Percentiles rank a stretch among this genome's conserved stretches.
phyloP scores from a whole-genome alignment of 1,284 basidiomycete genomes.

The Heliocybe sulcata region DNA sequence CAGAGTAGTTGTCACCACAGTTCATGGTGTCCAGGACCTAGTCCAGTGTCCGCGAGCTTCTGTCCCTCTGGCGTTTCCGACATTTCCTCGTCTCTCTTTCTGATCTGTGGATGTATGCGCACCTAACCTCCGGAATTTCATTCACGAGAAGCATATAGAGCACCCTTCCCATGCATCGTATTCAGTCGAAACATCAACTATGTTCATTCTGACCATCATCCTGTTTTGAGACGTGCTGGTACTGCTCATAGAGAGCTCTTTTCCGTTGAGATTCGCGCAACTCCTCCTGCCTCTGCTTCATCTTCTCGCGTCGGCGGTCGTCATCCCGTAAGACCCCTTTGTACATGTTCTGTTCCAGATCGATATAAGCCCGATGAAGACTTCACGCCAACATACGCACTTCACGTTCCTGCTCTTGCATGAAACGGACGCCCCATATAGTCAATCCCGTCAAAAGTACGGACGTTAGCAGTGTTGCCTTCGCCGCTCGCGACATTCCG shows the following conservation, averaged over 20 bases:
- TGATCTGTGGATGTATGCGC: no score
- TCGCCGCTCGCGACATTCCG: constrained; percentile 80
- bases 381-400: constrained; percentile 32
- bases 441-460: constrained; percentile 62
- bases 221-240: constrained; percentile 40
- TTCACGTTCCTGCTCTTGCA: constrained; percentile 83
- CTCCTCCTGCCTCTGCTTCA: constrained; percentile 57
- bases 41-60: no score
- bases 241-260: constrained; percentile 59
- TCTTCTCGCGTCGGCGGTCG: constrained; percentile 69
- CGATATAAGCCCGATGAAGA: constrained; percentile 3
- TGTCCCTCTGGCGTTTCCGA: no score
- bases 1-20: no score
- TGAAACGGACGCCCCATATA: constrained; percentile 88
- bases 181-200: neutral
- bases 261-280: constrained; percentile 60
- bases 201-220: neutral
- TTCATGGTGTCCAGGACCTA: no score
- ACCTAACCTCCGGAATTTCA: no score
- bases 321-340: constrained; percentile 86
- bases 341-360: constrained; percentile 70
- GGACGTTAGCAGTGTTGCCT: constrained; percentile 69
- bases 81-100: no score
- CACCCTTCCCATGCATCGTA: no score
- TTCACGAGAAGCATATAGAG: no score